Percentiles rank a stretch among this genome's conserved stretches.
phyloP scores from a whole-genome alignment of 208 protist genomes.

The Trypanosoma boissoni region DNA sequence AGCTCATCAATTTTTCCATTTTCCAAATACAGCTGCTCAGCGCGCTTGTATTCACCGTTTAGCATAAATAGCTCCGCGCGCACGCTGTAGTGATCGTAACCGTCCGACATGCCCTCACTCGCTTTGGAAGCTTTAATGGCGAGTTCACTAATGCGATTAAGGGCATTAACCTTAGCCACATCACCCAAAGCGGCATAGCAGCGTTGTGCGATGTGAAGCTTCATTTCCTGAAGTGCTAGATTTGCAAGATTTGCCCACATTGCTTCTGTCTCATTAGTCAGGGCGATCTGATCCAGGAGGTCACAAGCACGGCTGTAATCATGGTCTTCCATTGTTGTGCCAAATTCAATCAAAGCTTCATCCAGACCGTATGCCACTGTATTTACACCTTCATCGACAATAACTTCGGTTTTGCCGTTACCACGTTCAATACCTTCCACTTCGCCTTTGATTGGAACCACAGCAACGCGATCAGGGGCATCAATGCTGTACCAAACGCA shows the following conservation, averaged over 20 bases:
- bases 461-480: slow-evolving; percentile 91
- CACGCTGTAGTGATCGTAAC: slow-evolving; percentile 92
- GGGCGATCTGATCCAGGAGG: slow-evolving; percentile 86
- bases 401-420: slow-evolving; percentile 94
- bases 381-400: slow-evolving; percentile 96
- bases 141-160: slow-evolving; percentile 89
- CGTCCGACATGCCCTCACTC: slow-evolving; percentile 57
- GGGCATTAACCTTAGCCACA: slow-evolving; percentile 89
- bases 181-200: slow-evolving; percentile 95
- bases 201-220: slow-evolving; percentile 92
- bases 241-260: slow-evolving; percentile 94
- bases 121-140: slow-evolving; percentile 52
- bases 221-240: slow-evolving; percentile 84
- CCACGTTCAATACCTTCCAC: slow-evolving; percentile 95
- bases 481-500: slow-evolving; percentile 98
- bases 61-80: slow-evolving; percentile 87
- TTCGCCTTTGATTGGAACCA: slow-evolving; percentile 96
- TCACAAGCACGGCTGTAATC: slow-evolving; percentile 91
- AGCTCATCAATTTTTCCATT: slow-evolving; percentile 91
- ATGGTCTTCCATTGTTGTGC: slow-evolving; percentile 92
- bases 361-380: slow-evolving; percentile 94
- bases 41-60: slow-evolving; percentile 90
- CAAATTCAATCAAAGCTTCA: slow-evolving; percentile 97
- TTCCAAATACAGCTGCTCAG: slow-evolving; percentile 94
- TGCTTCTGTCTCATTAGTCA: slow-evolving; percentile 90